These are phyloP conservation scores for Comarum palustre DNA, from an alignment of 306 rosid genomes.

Conservation along the genomic window DNA sequence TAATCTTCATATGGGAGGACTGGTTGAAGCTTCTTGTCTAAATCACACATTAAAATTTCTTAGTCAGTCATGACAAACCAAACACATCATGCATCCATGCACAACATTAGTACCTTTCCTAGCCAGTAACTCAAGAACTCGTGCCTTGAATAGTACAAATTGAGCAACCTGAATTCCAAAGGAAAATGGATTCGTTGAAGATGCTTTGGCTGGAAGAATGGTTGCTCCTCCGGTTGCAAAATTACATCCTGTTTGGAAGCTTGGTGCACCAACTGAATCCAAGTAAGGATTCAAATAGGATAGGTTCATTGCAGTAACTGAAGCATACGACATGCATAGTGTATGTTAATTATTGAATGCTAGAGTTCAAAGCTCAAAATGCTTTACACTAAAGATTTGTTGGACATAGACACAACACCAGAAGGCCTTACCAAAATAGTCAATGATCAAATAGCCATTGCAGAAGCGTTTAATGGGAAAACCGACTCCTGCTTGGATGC, in stretches of 20 bases:
- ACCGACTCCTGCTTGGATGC: constrained; percentile 32
- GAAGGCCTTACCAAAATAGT: constrained; percentile 29
- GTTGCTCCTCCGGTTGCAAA: constrained; percentile 40
- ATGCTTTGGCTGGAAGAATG: constrained; percentile 36
- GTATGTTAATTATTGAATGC: neutral
- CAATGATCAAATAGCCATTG: constrained; percentile 44
- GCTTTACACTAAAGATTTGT: neutral
- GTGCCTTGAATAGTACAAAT: constrained; percentile 30
- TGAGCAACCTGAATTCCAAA: constrained; percentile 34
- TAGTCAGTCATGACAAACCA: neutral
- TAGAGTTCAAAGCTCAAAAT: neutral
- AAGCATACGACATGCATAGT: neutral
- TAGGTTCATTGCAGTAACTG: constrained; percentile 32
- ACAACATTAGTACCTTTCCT: constrained; percentile 22
- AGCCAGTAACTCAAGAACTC: constrained; percentile 23
- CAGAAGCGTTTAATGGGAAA: constrained; percentile 33
- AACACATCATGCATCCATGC: neutral
- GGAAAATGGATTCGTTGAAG: constrained; percentile 32
- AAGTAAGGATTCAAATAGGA: constrained; percentile 40
- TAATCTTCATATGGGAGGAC: constrained; percentile 30
- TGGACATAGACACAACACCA: neutral
- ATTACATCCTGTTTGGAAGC: constrained; percentile 38
- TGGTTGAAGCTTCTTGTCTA: constrained; percentile 21
- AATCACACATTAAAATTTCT: neutral
- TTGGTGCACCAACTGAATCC: constrained; percentile 44